Percentiles rank a stretch among this genome's conserved stretches.
Conservation (phyloP, 306 rosid genomes). For the Cicer cuneatum region DNA sequence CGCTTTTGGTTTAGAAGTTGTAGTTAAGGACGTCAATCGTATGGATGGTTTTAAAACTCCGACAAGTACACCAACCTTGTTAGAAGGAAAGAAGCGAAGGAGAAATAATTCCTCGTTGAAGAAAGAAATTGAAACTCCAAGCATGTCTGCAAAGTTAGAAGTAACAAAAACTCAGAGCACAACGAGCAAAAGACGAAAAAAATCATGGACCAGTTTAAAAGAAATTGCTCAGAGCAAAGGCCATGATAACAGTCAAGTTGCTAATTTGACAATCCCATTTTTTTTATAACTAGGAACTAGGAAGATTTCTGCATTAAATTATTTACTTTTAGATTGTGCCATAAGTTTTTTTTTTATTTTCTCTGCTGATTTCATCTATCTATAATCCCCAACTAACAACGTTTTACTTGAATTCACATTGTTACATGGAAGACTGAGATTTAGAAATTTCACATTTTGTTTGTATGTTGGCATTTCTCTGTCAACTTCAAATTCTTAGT, state of each 20-base stretch:
- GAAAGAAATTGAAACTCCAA: slow-evolving; percentile 47
- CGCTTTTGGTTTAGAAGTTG: too few species aligned
- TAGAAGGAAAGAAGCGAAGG: slow-evolving; percentile 56
- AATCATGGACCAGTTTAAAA: slow-evolving; percentile 83
- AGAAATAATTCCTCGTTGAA: slow-evolving; percentile 50
- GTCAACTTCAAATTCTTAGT: too few species aligned
- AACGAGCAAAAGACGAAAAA: slow-evolving; percentile 61
- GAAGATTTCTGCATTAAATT: background rate
- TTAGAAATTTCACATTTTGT: too few species aligned
- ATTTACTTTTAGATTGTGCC: background rate
- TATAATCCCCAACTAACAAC: too few species aligned
- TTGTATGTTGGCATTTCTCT: too few species aligned
- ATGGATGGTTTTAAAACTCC: slow-evolving; percentile 49
- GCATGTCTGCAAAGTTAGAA: slow-evolving; percentile 34
- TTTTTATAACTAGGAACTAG: slow-evolving; percentile 37
- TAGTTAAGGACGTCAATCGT: slow-evolving; percentile 16
- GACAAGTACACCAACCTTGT: slow-evolving; percentile 28
- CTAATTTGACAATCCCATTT: slow-evolving; percentile 57
- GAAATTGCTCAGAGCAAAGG: slow-evolving; percentile 59
- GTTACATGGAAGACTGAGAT: too few species aligned
- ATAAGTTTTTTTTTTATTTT: background rate
- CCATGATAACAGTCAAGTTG: slow-evolving; percentile 32
- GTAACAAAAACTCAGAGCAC: slow-evolving; percentile 48
- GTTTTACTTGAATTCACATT: too few species aligned
- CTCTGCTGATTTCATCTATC: background rate